A percentile compares a stretch with the other conserved stretches of the same genome.
Conservation (phyloP, 306 rosid species). For the Gastrolobium villosum region DNA sequence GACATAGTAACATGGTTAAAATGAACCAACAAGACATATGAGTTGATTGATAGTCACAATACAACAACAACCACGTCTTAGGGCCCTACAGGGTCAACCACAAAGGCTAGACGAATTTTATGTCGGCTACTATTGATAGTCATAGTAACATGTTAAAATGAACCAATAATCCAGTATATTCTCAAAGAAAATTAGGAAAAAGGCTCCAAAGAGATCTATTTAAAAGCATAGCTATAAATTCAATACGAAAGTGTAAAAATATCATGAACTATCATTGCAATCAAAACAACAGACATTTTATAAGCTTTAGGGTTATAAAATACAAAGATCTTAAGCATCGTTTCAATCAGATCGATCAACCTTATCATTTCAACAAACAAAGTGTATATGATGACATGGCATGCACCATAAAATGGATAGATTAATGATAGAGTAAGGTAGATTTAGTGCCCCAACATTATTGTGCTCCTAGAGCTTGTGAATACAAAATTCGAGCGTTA, state of each 20-base stretch:
- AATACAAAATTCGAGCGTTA: too few species aligned
- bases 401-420: constrained; percentile 9
- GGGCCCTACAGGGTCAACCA: neutral
- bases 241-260: neutral
- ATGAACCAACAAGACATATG: neutral
- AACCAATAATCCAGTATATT: neutral
- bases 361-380: constrained; percentile 12
- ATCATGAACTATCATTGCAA: neutral
- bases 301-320: neutral
- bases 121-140: neutral
- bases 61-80: constrained; percentile 20
- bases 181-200: neutral
- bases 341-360: constrained; percentile 20
- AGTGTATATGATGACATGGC: too few species aligned
- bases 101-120: neutral
- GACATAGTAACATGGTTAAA: too few species aligned
- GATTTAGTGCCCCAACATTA: constrained; percentile 83
- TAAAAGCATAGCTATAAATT: neutral
- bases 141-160: neutral
- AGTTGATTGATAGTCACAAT: neutral
- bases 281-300: neutral
- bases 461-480: constrained; percentile 91
- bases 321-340: constrained; percentile 7
- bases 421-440: constrained; percentile 32
- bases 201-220: constrained; percentile 8